These are phyloP conservation scores for Plantago elongata DNA, from an alignment of 257 asterid species.

Conservation along the genomic window DNA sequence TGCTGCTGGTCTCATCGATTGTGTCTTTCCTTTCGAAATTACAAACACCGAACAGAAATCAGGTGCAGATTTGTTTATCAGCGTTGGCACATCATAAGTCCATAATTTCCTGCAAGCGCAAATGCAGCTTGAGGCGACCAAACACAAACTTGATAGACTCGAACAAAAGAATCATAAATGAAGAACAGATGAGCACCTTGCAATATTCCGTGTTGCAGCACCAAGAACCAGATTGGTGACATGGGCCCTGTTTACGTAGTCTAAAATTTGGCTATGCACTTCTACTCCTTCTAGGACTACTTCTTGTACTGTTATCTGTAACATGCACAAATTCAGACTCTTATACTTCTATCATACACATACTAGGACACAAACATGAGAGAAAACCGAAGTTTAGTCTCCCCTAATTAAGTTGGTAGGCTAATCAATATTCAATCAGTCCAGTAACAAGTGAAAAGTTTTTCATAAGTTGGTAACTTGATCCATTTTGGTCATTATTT, in stretches of 20 bases:
- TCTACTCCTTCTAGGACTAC: constrained; percentile 48
- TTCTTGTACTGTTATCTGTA: constrained; percentile 50
- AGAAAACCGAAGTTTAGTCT: no score
- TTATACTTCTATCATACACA: no score
- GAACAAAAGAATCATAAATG: neutral
- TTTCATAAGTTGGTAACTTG: no score
- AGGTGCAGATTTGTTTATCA: constrained; percentile 65
- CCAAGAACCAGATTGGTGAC: constrained; percentile 62
- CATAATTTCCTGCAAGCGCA: constrained; percentile 42
- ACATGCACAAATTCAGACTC: constrained; percentile 12
- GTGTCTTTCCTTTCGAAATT: constrained; percentile 52
- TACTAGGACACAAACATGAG: no score
- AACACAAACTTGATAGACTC: neutral
- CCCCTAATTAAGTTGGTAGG: no score
- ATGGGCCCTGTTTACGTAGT: constrained; percentile 40
- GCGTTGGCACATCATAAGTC: constrained; percentile 54
- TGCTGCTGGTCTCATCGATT: constrained; percentile 57
- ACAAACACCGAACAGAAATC: constrained; percentile 72
- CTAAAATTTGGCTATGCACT: constrained; percentile 48
- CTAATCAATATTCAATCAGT: no score
- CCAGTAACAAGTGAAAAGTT: no score
- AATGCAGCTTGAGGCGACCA: neutral
- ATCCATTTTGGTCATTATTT: no score
- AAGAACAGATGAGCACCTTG: constrained; percentile 28
- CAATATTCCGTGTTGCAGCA: constrained; percentile 42